These are phyloP conservation scores for Udeniomyces megalosporus DNA, from an alignment of 768 basidiomycete genomes.

Conservation along the genomic window DNA sequence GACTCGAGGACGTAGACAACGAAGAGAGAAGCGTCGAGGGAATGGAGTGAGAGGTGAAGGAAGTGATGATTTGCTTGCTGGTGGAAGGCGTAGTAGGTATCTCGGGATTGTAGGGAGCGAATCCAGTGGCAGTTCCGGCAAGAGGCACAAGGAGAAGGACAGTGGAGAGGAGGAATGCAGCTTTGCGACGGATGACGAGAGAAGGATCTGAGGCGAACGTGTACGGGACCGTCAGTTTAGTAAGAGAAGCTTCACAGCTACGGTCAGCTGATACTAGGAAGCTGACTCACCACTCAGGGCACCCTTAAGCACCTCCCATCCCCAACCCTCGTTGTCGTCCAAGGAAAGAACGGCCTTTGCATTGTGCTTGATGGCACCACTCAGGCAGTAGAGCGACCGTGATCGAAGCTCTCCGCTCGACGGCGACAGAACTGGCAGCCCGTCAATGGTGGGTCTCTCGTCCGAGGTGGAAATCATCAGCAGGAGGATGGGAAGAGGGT, in stretches of 20 bases:
- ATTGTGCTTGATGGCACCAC: constrained; percentile 63
- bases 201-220: constrained; percentile 46
- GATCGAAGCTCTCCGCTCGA: constrained; percentile 21
- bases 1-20: constrained; percentile 4
- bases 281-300: constrained; percentile 33
- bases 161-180: constrained; percentile 55
- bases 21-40: constrained; percentile 4
- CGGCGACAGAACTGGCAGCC: constrained; percentile 6
- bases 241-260: not conserved
- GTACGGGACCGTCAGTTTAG: not conserved
- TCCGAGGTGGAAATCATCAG: constrained; percentile 40
- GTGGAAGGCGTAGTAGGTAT: constrained; percentile 2
- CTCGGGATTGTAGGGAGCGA: constrained; percentile 2
- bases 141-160: constrained; percentile 39
- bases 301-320: constrained; percentile 48
- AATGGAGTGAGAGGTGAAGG: not conserved
- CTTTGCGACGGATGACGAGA: constrained; percentile 59
- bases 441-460: constrained; percentile 15
- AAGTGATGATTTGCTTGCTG: constrained; percentile 14
- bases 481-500: constrained; percentile 51
- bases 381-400: constrained; percentile 60
- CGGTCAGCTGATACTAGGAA: not conserved
- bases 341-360: constrained; percentile 46
- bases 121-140: not conserved
- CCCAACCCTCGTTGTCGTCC: constrained; percentile 33